Base-by-base conservation (phyloP, 169 alveolate species). In the Eimeria maxima region DNA sequence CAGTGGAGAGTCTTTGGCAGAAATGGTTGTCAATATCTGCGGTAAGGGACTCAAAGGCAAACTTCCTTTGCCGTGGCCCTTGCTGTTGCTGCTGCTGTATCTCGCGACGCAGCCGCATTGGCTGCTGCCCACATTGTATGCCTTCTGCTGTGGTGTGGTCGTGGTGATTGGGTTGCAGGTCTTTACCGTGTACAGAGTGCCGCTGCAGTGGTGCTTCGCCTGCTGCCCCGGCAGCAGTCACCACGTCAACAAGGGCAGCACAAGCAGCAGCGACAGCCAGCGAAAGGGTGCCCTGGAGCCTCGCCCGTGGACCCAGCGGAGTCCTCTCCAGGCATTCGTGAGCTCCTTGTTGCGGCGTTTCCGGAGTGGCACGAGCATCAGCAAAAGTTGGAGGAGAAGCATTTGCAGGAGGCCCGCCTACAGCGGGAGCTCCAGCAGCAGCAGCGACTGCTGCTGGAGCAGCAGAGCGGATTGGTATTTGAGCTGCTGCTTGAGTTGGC, bases 381-480 rank as follows among this genome's bases (percentile, higher is more conserved):
- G 90, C 71, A 50, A 16, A 81, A 50, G 29, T 27, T 29, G 90
- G 14, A 81, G 1, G 90, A 44, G 73, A 14, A 50, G 80, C 74
- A 38, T 42, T 65, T 27, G 93, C 81, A 27, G 93, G 63, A 78
- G 88, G 42, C 65, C 24, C 63, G 18, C 42, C 29, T 44, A 50
- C 81, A 86, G 81, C 93, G 42, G 10, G 50, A n/a, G 44, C 71
- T 47, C 50, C 42, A 55, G 44, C 33, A 16, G 80, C 78, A 33
- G 93, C 78, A 33, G 16, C 93, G 63, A 29, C 93, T 27, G 60
- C 80, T 86, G 63, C 42, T 57, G 93, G 65, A 86, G 93, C 93
- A 86, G 60, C 76, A 38, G 14, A 38, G 78, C 22, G 63, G 57
- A 13, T 60, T 86, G 93, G 24, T 86, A n/a, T 55, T 86, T 38